These are phyloP conservation scores for Suhomyces pyralidae DNA, from an alignment of 805 yeast genomes.

Conservation along the genomic window DNA sequence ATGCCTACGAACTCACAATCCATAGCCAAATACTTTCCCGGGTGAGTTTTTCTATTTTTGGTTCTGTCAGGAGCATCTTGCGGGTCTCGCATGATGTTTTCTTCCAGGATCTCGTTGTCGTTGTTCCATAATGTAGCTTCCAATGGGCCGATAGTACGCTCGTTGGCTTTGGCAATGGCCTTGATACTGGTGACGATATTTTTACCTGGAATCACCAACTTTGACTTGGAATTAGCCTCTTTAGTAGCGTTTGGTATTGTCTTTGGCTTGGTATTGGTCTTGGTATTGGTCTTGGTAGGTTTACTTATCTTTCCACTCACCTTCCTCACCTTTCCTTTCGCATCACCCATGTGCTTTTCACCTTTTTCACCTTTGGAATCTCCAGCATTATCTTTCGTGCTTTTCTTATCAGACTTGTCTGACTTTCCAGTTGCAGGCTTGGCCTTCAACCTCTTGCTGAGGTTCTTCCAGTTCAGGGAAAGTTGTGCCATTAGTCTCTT, in stretches of 20 bases:
- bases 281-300: not conserved
- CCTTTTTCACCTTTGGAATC: not conserved
- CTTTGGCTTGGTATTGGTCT: not conserved
- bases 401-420: not conserved
- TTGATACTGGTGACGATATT: not conserved
- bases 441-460: slow-evolving; percentile 11
- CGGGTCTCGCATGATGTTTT: not conserved
- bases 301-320: not conserved
- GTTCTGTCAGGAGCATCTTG: not conserved
- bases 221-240: not conserved
- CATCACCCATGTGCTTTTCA: not conserved
- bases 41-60: slow-evolving; percentile 34
- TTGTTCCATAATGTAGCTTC: slow-evolving; percentile 2
- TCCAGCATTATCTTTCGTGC: not conserved
- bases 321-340: not conserved
- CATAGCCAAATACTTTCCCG: slow-evolving; percentile 75
- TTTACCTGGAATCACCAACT: not conserved
- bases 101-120: not conserved
- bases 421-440: not conserved
- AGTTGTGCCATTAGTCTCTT: slow-evolving; percentile 8
- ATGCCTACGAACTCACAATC: slow-evolving; percentile 96
- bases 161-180: not conserved
- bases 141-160: not conserved
- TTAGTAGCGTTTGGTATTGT: not conserved
- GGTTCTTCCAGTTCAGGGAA: slow-evolving; percentile 22